These are phyloP conservation scores for Davidsoniella neocaledoniae DNA, from an alignment of 2,329 filamentous ascomycete genomes.

Conservation along the genomic window DNA sequence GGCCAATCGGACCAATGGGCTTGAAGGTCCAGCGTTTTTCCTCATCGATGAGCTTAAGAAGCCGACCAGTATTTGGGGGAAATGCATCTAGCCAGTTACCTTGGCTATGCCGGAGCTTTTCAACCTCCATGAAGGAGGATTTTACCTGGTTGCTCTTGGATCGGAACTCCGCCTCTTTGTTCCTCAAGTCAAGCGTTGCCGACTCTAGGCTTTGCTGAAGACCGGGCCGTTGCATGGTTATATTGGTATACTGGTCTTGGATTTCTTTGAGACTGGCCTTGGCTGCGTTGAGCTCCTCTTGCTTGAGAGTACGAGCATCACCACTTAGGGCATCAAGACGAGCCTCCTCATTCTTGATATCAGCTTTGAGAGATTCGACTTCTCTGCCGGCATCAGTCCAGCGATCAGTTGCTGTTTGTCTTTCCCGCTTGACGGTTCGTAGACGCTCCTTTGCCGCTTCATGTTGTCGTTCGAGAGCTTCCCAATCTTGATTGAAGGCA, in stretches of 20 bases:
- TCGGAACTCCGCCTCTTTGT: slow-evolving; percentile 15
- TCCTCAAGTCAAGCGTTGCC: slow-evolving; percentile 15
- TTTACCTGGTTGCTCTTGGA: slow-evolving; percentile 15
- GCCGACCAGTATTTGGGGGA: slow-evolving; percentile 39
- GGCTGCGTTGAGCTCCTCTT: slow-evolving; percentile 29
- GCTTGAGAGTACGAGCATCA: slow-evolving; percentile 46
- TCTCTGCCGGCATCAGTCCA: slow-evolving; percentile 36
- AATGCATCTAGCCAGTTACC: slow-evolving; percentile 49
- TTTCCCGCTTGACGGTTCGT: slow-evolving; percentile 27
- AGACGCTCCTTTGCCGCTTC: slow-evolving; percentile 42
- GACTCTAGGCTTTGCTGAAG: slow-evolving; percentile 4
- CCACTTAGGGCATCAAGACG: slow-evolving; percentile 54
- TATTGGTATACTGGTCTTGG: background rate
- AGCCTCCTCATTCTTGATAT: slow-evolving; percentile 37
- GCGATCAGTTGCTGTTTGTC: slow-evolving; percentile 18
- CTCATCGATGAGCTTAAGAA: slow-evolving; percentile 52
- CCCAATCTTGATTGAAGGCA: slow-evolving; percentile 15
- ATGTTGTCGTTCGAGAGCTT: slow-evolving; percentile 26
- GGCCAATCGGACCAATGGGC: slow-evolving; percentile 72
- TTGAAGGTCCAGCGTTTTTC: slow-evolving; percentile 51
- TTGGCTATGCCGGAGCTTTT: slow-evolving; percentile 20
- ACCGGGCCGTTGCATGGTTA: background rate
- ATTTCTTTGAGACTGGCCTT: slow-evolving; percentile 3
- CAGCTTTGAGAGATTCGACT: slow-evolving; percentile 27
- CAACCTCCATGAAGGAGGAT: slow-evolving; percentile 16